Base-by-base conservation (phyloP, 1,284 basidiomycete species). In the Mycocalia duriaeana region DNA sequence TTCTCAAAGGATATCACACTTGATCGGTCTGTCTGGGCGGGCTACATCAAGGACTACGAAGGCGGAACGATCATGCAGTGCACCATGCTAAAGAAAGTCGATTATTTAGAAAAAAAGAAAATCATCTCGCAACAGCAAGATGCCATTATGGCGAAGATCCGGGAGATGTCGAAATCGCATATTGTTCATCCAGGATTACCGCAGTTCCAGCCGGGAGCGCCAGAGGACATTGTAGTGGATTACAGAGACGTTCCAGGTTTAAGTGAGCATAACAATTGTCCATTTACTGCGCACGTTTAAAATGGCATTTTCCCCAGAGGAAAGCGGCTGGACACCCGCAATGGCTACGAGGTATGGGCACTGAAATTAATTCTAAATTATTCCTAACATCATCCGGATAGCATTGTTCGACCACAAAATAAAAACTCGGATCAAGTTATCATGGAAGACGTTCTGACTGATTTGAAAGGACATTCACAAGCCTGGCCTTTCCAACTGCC, bases 11-110 rank as follows among this genome's bases (percentile, higher is more conserved):
- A 99, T 54, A 96, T 99, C 55, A 89, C 86, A 0, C 80, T 96
- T 16, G 87, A 90, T 49, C 82, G 94, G 34, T 85, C 91, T 2
- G 76, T 89, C 3, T 99, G 96, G 96, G 94, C 95, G 1, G 96
- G 95, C 1, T 99, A 99, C 66, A 99, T 99, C 82, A 99, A 99
- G 67, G 96, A 99, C 65, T 99, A 99, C 67, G 96, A 99, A 65
- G 96, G 96, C 41, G 95, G 94, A n/a, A 99, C 96, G 39, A 91
- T 99, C 70, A 98, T 99, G 95, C 94, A 96, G 67, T 99, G 96
- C 62, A 89, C 87, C 3, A 90, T 99, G 90, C 70, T 99, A 18
- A 85, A 81, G 20, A 89, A 91, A 58, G 84, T 99, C 53, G 84
- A 93, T 61, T 99, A 99, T 60, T 75, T 96, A 52, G 77, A 90